phyloP scores from a whole-genome alignment of 805 yeast genomes.

The Pichia paraexigua region DNA sequence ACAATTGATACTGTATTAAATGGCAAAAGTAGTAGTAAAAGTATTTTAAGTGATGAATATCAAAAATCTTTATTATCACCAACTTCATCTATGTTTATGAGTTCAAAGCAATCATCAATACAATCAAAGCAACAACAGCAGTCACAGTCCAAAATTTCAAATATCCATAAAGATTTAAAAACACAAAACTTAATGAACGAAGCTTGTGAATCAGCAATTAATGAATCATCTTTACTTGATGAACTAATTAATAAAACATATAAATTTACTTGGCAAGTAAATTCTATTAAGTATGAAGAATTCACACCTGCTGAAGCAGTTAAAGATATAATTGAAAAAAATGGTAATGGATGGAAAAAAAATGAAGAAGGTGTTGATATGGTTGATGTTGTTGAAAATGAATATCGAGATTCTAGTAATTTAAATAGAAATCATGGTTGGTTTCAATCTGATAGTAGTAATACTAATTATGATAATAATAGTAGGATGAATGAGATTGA shows the following conservation, averaged over 20 bases:
- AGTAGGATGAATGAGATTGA: background rate
- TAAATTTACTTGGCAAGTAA: slow-evolving; percentile 27
- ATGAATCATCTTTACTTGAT: slow-evolving; percentile 11
- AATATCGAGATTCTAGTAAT: slow-evolving; percentile 8
- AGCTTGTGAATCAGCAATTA: slow-evolving; percentile 8
- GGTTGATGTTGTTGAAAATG: slow-evolving; percentile 29
- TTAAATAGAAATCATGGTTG: background rate
- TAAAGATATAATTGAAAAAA: slow-evolving; percentile 58
- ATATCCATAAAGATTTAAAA: background rate
- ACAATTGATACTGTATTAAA: background rate
- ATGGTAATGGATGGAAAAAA: slow-evolving; percentile 61
- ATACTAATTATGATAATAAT: background rate
- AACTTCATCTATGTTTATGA: background rate
- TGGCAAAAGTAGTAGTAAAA: background rate
- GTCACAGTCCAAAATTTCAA: background rate
- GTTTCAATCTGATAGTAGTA: background rate
- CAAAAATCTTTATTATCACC: background rate
- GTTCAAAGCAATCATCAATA: background rate
- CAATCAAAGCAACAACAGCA: background rate
- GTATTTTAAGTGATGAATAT: background rate
- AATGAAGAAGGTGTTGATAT: slow-evolving; percentile 37
- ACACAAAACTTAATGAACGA: slow-evolving; percentile 9
- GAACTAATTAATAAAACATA: slow-evolving; percentile 24
- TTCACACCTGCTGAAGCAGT: slow-evolving; percentile 63
- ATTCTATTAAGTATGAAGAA: slow-evolving; percentile 29